Conservation (phyloP, 2,329 filamentous ascomycete genomes). For the Metarhizium album region DNA sequence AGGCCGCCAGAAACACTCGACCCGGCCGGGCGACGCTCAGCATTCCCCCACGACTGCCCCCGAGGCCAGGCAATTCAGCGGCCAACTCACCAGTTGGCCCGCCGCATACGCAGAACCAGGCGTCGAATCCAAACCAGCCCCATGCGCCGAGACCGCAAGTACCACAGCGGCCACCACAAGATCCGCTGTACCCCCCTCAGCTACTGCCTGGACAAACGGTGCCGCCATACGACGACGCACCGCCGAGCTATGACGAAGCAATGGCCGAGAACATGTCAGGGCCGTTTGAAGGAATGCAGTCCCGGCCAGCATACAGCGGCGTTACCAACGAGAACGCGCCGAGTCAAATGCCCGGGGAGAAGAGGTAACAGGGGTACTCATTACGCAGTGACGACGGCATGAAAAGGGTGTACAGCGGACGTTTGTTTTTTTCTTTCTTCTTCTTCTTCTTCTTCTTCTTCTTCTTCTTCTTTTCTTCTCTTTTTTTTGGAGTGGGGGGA, state of each 20-base stretch:
- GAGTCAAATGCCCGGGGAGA: conserved; percentile 35
- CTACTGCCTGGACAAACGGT: conserved; percentile 32
- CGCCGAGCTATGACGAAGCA: conserved; percentile 89
- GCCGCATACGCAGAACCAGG: conserved; percentile 11
- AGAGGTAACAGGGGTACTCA: conserved; percentile 19
- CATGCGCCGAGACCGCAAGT: conserved; percentile 8
- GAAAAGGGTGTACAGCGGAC: background rate
- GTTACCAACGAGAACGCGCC: conserved; percentile 51
- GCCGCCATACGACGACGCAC: conserved; percentile 59
- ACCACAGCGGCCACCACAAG: conserved; percentile 23
- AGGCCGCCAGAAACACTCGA: conserved; percentile 35
- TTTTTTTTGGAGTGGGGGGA: no score
- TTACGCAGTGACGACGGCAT: conserved; percentile 7
- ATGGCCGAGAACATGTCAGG: conserved; percentile 64
- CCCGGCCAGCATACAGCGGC: conserved; percentile 58
- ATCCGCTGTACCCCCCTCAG: conserved; percentile 50
- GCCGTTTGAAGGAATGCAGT: conserved; percentile 50
- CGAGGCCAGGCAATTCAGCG: conserved; percentile 19
- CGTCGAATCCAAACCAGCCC: background rate
- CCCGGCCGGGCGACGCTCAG: conserved; percentile 28
- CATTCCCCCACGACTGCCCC: conserved; percentile 25
- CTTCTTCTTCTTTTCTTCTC: no score
- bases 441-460: no score
- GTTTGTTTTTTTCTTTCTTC: no score
- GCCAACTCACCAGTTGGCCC: conserved; percentile 10